Evolutionary conservation across 2,329 filamentous ascomycete genomes (phyloP).

Genomic region (Neonectria magnoliae): DNA sequence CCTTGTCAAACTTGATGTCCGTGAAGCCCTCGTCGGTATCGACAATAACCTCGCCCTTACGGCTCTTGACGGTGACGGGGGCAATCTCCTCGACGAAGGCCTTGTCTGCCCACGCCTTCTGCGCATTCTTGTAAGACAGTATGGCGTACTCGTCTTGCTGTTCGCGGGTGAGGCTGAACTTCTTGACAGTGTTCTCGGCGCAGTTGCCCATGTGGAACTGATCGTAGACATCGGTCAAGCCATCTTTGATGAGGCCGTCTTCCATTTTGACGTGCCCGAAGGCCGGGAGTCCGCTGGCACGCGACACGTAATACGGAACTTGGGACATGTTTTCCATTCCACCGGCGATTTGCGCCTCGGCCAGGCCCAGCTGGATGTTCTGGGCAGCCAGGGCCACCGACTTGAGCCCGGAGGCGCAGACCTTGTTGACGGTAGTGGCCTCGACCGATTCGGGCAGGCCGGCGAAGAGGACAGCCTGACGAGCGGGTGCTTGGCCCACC

Average conservation of each 20-base stretch:
- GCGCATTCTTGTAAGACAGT: constrained; percentile 86
- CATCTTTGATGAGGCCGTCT: constrained; percentile 94
- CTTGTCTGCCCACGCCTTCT: constrained; percentile 85
- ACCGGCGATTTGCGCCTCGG: constrained; percentile 89
- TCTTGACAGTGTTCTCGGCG: constrained; percentile 93
- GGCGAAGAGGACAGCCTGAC: constrained; percentile 90
- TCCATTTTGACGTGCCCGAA: constrained; percentile 90
- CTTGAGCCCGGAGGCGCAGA: constrained; percentile 95
- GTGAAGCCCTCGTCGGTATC: constrained; percentile 89
- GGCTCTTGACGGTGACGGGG: constrained; percentile 84
- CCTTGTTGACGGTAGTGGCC: constrained; percentile 95
- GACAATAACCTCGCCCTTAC: constrained; percentile 84
- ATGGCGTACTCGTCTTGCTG: constrained; percentile 94
- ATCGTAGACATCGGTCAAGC: constrained; percentile 95
- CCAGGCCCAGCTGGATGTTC: constrained; percentile 90
- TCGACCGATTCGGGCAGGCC: constrained; percentile 85
- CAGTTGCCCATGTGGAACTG: constrained; percentile 98
- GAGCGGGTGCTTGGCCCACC: constrained; percentile 89
- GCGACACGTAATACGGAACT: constrained; percentile 88
- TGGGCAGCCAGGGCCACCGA: constrained; percentile 90
- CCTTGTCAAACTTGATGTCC: constrained; percentile 86
- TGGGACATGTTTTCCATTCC: constrained; percentile 99
- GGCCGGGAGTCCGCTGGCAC: constrained; percentile 81
- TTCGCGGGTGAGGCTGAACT: constrained; percentile 80
- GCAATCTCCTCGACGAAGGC: constrained; percentile 91